phyloP scores from a whole-genome alignment of 2,329 filamentous ascomycete species.

The Pestalotiopsis sp. region DNA sequence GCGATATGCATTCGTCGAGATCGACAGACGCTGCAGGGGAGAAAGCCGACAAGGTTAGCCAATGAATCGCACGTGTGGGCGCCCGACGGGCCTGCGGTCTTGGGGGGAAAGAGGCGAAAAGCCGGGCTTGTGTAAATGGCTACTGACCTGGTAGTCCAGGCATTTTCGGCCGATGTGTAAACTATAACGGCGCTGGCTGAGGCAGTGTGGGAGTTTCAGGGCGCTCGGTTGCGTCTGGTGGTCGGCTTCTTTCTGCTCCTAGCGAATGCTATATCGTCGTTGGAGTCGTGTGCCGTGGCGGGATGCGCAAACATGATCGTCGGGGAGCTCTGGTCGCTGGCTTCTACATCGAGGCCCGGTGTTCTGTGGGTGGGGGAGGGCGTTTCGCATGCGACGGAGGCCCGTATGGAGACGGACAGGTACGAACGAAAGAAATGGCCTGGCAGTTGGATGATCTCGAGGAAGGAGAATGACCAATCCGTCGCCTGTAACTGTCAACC shows the following conservation, averaged over 20 bases:
- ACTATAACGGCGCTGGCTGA: constrained; percentile 14
- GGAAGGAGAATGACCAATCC: not conserved
- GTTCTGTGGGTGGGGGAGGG: not conserved
- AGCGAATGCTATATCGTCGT: constrained; percentile 32
- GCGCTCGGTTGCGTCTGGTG: constrained; percentile 1
- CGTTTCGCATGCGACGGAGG: not conserved
- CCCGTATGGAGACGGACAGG: not conserved
- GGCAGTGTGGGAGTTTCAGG: not conserved
- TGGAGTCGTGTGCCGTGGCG: constrained; percentile 23
- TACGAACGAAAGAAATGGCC: not conserved
- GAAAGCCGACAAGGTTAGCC: not conserved
- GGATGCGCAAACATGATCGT: constrained; percentile 37
- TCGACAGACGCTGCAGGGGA: constrained; percentile 79
- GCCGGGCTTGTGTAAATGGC: not conserved
- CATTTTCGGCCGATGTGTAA: constrained; percentile 41
- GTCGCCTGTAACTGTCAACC: not conserved
- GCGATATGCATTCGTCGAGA: constrained; percentile 96
- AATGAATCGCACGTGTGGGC: not conserved
- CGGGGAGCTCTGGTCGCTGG: constrained; percentile 15
- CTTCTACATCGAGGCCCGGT: constrained; percentile 10
- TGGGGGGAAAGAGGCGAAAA: constrained; percentile 4
- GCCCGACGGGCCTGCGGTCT: not conserved
- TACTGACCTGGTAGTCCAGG: constrained; percentile 58
- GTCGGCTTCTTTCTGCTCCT: constrained; percentile 34
- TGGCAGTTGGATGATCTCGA: not conserved